Evolutionary conservation across 2,329 filamentous ascomycete genomes (phyloP), one percentile per base, ranked within the genome.

Genomic region (Phialemoniopsis sp.): DNA sequence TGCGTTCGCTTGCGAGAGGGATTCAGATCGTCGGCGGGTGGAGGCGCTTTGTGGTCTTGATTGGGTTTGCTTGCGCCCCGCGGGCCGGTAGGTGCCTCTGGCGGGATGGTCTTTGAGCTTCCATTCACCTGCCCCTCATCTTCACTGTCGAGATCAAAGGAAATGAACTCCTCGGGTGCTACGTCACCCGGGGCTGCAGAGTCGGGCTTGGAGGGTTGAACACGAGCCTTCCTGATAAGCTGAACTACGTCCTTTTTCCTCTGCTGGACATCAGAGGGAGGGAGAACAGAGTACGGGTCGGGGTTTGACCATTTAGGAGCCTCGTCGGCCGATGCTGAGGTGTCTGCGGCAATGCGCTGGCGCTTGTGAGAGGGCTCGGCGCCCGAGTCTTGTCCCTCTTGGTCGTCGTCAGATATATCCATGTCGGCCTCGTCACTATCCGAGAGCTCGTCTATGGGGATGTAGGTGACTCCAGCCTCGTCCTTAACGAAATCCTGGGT

Each of bases 221-320:
- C 70, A 35, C 90, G 87, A 3, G 90, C 88, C 57, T 95, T 96
- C 50, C 90, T 83, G 50, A 97, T 96, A 44, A 95, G 64, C 54
- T 94, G 87, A 29, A 97, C 87, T 30, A 96, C 84, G 49, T 96
- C 89, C 49, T 81, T 83, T 61, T 85, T 89, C 63, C 93, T 94
- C 30, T 78, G 72, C 5, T 69, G 72, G 39, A 89, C 85, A 47
- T 90, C 85, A 0, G 82, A 78, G 7, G 89, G 89, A 8, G 91
- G 91, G 9, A 95, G 70, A 3, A 80, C 86, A 6, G 88, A 95
- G 62, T 97, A 96, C 0, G 90, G 89, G 58, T 97, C 91, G 4
- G 91, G 90, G 51, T 97, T 97, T 5, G 89, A 95, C 91, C 91
- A 97, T 59, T 86, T 89, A 4, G 89, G 89, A 5, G 58, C 62